Conservation (phyloP, 1,284 basidiomycete genomes). For the Cyathus olla region DNA sequence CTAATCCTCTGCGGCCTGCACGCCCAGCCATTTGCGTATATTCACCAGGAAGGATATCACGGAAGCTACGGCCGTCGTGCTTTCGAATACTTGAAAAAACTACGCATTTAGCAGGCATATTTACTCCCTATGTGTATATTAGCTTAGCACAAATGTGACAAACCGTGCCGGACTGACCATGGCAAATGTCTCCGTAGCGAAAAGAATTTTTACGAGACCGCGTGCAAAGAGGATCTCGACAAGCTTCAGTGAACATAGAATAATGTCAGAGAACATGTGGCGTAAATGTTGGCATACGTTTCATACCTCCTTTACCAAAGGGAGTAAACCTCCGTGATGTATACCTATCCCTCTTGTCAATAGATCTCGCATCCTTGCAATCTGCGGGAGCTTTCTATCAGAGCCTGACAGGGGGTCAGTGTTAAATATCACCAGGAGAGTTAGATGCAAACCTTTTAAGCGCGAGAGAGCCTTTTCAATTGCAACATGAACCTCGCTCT, state of each 20-base stretch:
- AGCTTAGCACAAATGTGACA: background rate
- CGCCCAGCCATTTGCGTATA: constrained; percentile 99
- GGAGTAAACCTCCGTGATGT: constrained; percentile 96
- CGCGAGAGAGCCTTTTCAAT: constrained; percentile 94
- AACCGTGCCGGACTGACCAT: constrained; percentile 73
- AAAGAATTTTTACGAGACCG: constrained; percentile 96
- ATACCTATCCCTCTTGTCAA: constrained; percentile 95
- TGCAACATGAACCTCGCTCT: constrained; percentile 96
- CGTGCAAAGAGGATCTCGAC: constrained; percentile 98
- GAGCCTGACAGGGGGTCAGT: constrained; percentile 55
- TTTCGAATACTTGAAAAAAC: constrained; percentile 97
- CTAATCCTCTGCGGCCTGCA: constrained; percentile 95
- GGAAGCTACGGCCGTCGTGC: constrained; percentile 94
- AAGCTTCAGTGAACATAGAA: constrained; percentile 60
- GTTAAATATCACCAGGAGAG: background rate
- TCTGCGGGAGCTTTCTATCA: constrained; percentile 96
- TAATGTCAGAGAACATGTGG: background rate
- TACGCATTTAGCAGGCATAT: constrained; percentile 98
- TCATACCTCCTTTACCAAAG: constrained; percentile 95
- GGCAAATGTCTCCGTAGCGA: constrained; percentile 99
- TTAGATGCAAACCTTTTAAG: constrained; percentile 78
- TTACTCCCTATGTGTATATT: constrained; percentile 81
- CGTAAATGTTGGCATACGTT: constrained; percentile 1
- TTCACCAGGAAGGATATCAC: constrained; percentile 90
- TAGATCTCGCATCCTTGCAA: constrained; percentile 91